Percentiles rank a stretch among this genome's conserved stretches.
These are phyloP conservation scores for Rachicladosporium sp. DNA, from an alignment of 2,329 filamentous ascomycete genomes.

Conservation along the genomic window DNA sequence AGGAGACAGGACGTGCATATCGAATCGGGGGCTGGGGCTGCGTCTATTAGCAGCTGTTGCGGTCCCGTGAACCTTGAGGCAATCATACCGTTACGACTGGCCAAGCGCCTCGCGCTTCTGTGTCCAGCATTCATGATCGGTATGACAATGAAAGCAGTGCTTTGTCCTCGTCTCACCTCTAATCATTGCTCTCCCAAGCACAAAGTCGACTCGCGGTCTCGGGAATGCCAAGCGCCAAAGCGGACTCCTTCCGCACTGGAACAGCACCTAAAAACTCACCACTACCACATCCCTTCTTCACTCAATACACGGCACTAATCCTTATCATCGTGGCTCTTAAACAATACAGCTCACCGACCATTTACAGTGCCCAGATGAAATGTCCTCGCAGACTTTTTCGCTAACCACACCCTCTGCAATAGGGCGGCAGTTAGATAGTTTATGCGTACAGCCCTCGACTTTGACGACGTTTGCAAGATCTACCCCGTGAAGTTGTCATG, in stretches of 20 bases:
- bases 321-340: conserved; percentile 80
- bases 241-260: conserved; percentile 1
- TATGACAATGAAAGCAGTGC: not conserved
- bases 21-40: conserved; percentile 26
- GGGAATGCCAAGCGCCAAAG: not conserved
- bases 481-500: no score
- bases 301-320: conserved; percentile 52
- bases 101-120: conserved; percentile 32
- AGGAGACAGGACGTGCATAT: conserved; percentile 36
- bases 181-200: conserved; percentile 2
- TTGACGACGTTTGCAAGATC: no score
- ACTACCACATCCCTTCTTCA: conserved; percentile 18
- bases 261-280: conserved; percentile 5
- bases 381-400: conserved; percentile 74
- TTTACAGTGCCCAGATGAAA: conserved; percentile 80
- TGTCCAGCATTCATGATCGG: conserved; percentile 32
- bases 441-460: conserved; percentile 2
- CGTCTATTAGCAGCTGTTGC: conserved; percentile 5
- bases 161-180: conserved; percentile 1
- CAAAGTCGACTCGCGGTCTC: conserved; percentile 4
- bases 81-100: conserved; percentile 26
- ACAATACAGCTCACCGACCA: conserved; percentile 72
- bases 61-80: not conserved
- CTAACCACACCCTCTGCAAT: conserved; percentile 81
- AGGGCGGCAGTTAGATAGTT: conserved; percentile 92